Base-by-base conservation (phyloP, 352 stramenopile genomes). In the Globisporangium nagaii region DNA sequence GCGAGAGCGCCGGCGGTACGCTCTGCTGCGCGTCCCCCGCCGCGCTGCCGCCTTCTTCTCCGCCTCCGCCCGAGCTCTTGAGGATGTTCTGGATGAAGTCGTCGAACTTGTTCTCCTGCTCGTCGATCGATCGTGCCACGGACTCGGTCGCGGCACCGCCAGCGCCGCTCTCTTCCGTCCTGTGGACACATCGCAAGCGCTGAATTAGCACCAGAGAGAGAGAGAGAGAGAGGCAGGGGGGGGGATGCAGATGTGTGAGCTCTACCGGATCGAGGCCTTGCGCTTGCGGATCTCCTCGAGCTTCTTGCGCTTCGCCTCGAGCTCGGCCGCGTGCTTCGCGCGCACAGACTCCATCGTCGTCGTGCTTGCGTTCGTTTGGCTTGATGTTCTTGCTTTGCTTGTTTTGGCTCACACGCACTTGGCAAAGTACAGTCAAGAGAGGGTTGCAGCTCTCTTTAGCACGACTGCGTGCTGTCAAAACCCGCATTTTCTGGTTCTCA, bases 221-320 rank as follows among this genome's bases (percentile, higher is more conserved):
- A 35, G 13, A 11, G 20, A 11, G n/a, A 42, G 44, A 46, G 19
- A 31, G 15, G 9, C 5, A 30, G 32, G 15, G 9, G 9, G 25
- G 17, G 13, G 5, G 27, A 3, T 22, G 15, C 9, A 35, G 11
- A 20, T 31, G 50, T 60, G n/a, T n/a, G n/a, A n/a, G n/a, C n/a
- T n/a, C n/a, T n/a, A 90, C 80, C 79, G 69, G 34, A 91, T 71
- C 24, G 79, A 81, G 0, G 82, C 84, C 62, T 95, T 95, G 31
- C 84, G 79, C 49, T 86, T 76, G 45, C 84, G 84, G 59, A 95
- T 93, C 71, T 95, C 84, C 63, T 95, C 83, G n/a, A 95, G 73
- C 69, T 95, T 95, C 65, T 86, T 86, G 61, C 84, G 84, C 70
- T 95, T 95, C 27, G 78, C 84, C 62, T 95, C 84, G 40, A 95